A percentile compares a stretch with the other conserved stretches of the same genome.
phyloP scores from a whole-genome alignment of 2,329 filamentous ascomycete genomes.

The Fusarium sp. region DNA sequence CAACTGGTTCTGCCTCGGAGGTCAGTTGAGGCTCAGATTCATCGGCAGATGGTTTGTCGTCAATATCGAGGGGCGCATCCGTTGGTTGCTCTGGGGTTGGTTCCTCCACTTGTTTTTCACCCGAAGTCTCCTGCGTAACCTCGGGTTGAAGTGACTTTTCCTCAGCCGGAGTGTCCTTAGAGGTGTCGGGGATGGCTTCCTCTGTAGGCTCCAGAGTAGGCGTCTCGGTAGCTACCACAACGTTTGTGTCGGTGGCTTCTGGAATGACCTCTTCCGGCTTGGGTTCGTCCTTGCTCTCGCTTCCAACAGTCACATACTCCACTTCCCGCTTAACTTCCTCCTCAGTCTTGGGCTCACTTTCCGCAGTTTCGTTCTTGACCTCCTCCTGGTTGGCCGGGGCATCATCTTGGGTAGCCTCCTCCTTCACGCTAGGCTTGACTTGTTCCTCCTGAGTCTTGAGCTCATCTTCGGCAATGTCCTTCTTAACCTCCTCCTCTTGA shows the following conservation, averaged over 20 bases:
- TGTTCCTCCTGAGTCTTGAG: background rate
- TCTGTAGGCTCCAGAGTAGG: background rate
- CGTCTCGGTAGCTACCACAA: background rate
- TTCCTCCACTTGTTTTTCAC: background rate
- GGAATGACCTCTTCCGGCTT: background rate
- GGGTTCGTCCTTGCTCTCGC: background rate
- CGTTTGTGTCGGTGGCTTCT: background rate
- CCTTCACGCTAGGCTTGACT: background rate
- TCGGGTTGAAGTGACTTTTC: background rate
- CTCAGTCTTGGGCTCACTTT: background rate
- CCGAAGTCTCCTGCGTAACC: background rate
- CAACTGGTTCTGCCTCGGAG: conserved; percentile 26
- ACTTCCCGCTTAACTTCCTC: background rate
- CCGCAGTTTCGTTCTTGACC: background rate
- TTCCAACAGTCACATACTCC: background rate
- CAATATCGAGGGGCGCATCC: background rate
- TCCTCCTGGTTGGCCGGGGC: background rate
- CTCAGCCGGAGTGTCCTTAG: conserved; percentile 31
- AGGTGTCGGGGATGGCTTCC: background rate
- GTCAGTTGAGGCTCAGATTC: conserved; percentile 44
- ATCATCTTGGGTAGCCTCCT: background rate
- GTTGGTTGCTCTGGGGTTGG: background rate
- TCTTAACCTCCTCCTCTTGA: background rate
- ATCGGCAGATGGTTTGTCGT: conserved; percentile 1
- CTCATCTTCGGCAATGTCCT: background rate